Evolutionary conservation across 2,329 filamentous ascomycete genomes (phyloP), one percentile per base, ranked within the genome.

Genomic region (Sphaerulina populicola): DNA sequence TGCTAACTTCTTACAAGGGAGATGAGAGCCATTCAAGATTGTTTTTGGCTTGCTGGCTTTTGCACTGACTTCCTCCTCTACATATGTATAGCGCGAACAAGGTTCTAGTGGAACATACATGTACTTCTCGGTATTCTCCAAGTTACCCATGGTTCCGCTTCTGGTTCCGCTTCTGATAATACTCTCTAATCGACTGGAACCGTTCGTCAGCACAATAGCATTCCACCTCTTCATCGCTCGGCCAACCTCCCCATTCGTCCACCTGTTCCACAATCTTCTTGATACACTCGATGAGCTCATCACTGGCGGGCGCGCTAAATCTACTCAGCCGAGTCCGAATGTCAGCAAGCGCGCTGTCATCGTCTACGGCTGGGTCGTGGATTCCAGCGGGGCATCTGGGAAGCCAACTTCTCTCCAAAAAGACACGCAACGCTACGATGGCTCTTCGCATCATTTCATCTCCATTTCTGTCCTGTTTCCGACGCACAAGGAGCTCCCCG

Each of bases 161-260:
- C 39, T 27, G 15, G 3, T 23, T 43, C 39, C 46, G 8, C n/a
- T 43, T 43, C 2, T 6, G 1, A n/a, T 43, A 30, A 18, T 50
- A 35, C 14, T 45, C 43, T 15, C 40, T 43, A 30, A 47, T 40
- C 14, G 36, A 39, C 38, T 49, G 39, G 12, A 56, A 58, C 10
- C 49, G 36, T 42, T 44, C 36, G 33, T 58, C 45, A 21, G 12
- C 15, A 14, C 39, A 53, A 57, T 70, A 68, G 30, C 44, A 42
- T 48, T 64, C 57, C 4, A 74, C 68, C 47, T 74, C 68, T 12
- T 70, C 62, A 37, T 69, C 66, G 3, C 53, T 61, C 6, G 73
- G 69, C 74, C 74, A 76, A 1, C 69, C 69, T 18, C 65, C 67
- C 71, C 72, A 74, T 2, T 59, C 62, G 33, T 69, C 60, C 4